phyloP scores from a whole-genome alignment of 2,329 filamentous ascomycete species.

The Ceratocystis cacaofunesta region DNA sequence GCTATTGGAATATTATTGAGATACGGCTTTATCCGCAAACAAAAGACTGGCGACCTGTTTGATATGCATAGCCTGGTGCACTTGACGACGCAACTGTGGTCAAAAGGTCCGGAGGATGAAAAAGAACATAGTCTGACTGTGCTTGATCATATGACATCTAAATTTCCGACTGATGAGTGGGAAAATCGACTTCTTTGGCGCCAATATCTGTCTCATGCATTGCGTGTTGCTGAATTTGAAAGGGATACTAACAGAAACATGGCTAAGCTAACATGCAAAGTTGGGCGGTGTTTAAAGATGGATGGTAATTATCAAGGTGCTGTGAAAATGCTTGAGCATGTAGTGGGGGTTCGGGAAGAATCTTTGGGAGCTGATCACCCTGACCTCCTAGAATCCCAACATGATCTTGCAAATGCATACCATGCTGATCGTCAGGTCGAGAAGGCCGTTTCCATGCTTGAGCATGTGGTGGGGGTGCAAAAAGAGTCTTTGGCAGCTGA shows the following conservation, averaged over 20 bases:
- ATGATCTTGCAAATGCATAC: too few species aligned
- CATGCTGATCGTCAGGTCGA: too few species aligned
- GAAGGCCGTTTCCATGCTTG: too few species aligned
- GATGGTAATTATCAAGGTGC: too few species aligned
- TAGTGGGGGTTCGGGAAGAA: fast-evolving
- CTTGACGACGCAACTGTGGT: not conserved
- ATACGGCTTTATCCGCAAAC: not conserved
- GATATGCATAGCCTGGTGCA: not conserved
- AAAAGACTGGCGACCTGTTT: not conserved
- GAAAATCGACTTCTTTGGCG: not conserved
- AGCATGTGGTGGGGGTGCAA: too few species aligned
- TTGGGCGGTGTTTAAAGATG: not conserved
- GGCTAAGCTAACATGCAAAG: not conserved
- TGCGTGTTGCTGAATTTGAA: not conserved
- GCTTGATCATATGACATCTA: not conserved
- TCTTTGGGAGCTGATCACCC: too few species aligned
- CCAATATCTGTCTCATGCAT: not conserved
- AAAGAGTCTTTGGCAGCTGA: too few species aligned
- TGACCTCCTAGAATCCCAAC: fast-evolving
- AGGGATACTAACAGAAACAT: not conserved
- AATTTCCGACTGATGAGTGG: not conserved
- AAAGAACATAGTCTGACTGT: too few species aligned
- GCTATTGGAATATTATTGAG: not conserved
- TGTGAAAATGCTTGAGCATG: too few species aligned
- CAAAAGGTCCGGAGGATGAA: not conserved